Evolutionary conservation across 176 grass and related monocot genomes (phyloP), one percentile per base, ranked within the genome.

Genomic region (Ananas comosus): DNA sequence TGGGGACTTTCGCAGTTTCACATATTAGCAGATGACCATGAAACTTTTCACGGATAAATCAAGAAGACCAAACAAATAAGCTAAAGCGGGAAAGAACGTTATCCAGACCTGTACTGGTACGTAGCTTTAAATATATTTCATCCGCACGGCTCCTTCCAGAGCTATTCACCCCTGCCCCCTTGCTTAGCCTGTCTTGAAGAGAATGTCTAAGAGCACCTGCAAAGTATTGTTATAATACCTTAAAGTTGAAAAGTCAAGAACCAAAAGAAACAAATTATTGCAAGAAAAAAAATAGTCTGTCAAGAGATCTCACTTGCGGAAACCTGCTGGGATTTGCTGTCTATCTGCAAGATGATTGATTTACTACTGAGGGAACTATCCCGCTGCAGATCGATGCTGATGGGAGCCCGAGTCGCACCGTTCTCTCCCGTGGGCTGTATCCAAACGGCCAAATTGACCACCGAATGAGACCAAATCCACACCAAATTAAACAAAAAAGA

Each of bases 401-500:
- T 81, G 13, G 85, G 91, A 42, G 78, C 82, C 27, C 85, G 83
- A 76, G 88, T 96, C 1, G 91, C 91, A 33, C 91, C 91, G 67
- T 96, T 96, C 77, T 96, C 91, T 65, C 91, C 91, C 0, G 91
- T 96, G 70, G 91, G 88, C 91, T 96, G 67, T 58, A 79, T 8
- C 33, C 67, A 58, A 19, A 70, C 57, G 72, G n/a, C 63, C 64
- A 49, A 64, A 23, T 71, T 50, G 24, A 54, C 65, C 13, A 51
- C 65, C 77, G 59, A 59, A 53, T n/a, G 1, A 22, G 4, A 9
- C 12, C 52, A 13, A 9, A 22, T 42, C 4, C 33, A 42, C 33
- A 42, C 23, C 21, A 69, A 51, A 71, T 70, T 71, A 65, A 6
- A 10, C 10, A 50, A 51, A n/a, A 21, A 21, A 74, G 18, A 47